phyloP scores from a whole-genome alignment of 768 basidiomycete species.

The Boletus reticuloceps region DNA sequence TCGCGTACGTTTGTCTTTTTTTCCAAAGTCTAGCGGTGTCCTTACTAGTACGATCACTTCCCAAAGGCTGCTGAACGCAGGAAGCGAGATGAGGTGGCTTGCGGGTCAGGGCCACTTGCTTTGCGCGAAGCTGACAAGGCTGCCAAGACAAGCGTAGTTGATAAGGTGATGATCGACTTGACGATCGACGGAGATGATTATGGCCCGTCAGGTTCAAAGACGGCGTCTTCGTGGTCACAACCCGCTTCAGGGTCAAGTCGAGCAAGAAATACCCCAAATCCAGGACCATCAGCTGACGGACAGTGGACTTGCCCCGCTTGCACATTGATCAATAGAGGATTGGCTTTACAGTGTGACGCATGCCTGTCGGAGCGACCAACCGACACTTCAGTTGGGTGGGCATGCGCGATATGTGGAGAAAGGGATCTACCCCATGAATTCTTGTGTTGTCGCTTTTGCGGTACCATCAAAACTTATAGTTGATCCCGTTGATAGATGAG shows the following conservation, averaged over 20 bases:
- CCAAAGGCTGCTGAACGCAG: slow-evolving; percentile 84
- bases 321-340: slow-evolving; percentile 60
- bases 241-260: neutral
- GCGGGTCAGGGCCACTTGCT: slow-evolving; percentile 59
- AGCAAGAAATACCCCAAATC: neutral
- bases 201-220: slow-evolving; percentile 32
- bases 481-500: neutral
- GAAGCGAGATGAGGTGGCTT: slow-evolving; percentile 68
- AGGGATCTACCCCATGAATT: slow-evolving; percentile 57
- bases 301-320: slow-evolving; percentile 59
- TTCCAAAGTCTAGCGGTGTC: neutral
- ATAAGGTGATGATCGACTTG: slow-evolving; percentile 55
- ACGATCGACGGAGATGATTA: slow-evolving; percentile 35
- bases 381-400: slow-evolving; percentile 50
- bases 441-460: slow-evolving; percentile 78
- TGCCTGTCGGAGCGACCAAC: slow-evolving; percentile 46
- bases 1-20: slow-evolving; percentile 44
- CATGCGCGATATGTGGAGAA: slow-evolving; percentile 63
- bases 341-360: slow-evolving; percentile 56
- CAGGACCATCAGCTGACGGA: neutral
- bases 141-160: slow-evolving; percentile 59
- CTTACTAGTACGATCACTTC: neutral
- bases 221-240: slow-evolving; percentile 5
- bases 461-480: slow-evolving; percentile 52
- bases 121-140: slow-evolving; percentile 68